A percentile compares a stretch with the other conserved stretches of the same genome.
phyloP scores from a whole-genome alignment of 2,329 filamentous ascomycete species.

The Pezicula rhizophila region DNA sequence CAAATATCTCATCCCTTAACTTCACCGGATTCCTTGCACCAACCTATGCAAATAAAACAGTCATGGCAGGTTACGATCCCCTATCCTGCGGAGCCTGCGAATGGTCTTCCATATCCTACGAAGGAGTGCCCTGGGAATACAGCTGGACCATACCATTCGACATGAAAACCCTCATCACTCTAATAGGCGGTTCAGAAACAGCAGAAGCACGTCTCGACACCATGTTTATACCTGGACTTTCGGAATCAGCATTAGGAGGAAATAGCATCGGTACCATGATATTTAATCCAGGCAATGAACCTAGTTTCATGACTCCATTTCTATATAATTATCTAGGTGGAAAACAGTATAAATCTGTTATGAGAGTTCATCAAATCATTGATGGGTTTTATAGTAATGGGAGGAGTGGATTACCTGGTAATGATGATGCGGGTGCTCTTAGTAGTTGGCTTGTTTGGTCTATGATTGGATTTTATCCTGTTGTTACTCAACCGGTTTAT shows the following conservation, averaged over 20 bases:
- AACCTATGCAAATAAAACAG: conserved; percentile 40
- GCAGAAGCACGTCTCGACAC: conserved; percentile 42
- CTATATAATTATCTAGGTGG: conserved; percentile 45
- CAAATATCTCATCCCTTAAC: conserved; percentile 35
- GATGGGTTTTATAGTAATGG: conserved; percentile 35
- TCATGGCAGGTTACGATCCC: conserved; percentile 40
- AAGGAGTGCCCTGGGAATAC: conserved; percentile 47
- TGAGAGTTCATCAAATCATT: conserved; percentile 29
- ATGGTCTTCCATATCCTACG: conserved; percentile 47
- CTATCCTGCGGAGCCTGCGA: conserved; percentile 47
- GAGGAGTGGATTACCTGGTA: conserved; percentile 36
- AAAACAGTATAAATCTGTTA: conserved; percentile 31
- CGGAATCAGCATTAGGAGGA: conserved; percentile 1
- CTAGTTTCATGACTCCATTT: conserved; percentile 44
- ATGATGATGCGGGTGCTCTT: conserved; percentile 40
- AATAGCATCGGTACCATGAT: conserved; percentile 26
- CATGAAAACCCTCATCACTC: conserved; percentile 42
- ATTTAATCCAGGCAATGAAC: conserved; percentile 50
- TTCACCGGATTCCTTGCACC: conserved; percentile 55
- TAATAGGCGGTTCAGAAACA: conserved; percentile 42
- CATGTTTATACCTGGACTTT: conserved; percentile 39
- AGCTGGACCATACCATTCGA: conserved; percentile 54
- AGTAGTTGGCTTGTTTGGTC: conserved; percentile 46
- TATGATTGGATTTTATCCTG: conserved; percentile 46
- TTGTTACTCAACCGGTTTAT: conserved; percentile 52